phyloP scores from a whole-genome alignment of 2,329 filamentous ascomycete genomes.

The Pseudogymnoascus sp. region DNA sequence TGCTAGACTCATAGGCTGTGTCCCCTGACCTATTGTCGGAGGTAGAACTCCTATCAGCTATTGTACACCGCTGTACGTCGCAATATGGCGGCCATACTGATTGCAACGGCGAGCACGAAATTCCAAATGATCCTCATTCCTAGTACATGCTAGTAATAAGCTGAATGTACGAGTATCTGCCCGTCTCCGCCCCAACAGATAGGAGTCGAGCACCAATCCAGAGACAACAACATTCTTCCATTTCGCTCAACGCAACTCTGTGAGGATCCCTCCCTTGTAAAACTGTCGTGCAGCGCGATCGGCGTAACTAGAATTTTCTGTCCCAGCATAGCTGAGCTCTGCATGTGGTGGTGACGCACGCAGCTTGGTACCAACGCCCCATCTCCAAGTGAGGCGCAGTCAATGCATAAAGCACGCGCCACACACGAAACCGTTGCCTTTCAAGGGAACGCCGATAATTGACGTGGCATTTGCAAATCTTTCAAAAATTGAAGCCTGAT shows the following conservation, averaged over 20 bases:
- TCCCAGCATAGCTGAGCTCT: conserved; percentile 3
- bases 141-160: conserved; percentile 4
- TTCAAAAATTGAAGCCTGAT: neutral
- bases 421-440: neutral
- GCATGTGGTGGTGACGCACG: neutral
- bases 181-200: neutral
- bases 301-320: conserved; percentile 1
- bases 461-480: conserved; percentile 5
- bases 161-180: neutral
- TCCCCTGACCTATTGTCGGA: conserved; percentile 2
- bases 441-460: conserved; percentile 9
- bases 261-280: conserved; percentile 1
- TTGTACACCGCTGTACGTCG: neutral
- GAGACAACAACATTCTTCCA: neutral
- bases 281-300: conserved; percentile 3
- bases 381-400: conserved; percentile 2
- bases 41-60: conserved; percentile 4
- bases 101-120: neutral
- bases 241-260: neutral
- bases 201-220: neutral
- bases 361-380: neutral
- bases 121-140: neutral
- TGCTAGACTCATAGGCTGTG: neutral
- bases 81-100: neutral
- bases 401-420: conserved; percentile 1